Percentiles rank a stretch among this genome's conserved stretches.
Conservation (phyloP, 371 early-diverging fungal species). For the Quaeritorhiza haematococci region DNA sequence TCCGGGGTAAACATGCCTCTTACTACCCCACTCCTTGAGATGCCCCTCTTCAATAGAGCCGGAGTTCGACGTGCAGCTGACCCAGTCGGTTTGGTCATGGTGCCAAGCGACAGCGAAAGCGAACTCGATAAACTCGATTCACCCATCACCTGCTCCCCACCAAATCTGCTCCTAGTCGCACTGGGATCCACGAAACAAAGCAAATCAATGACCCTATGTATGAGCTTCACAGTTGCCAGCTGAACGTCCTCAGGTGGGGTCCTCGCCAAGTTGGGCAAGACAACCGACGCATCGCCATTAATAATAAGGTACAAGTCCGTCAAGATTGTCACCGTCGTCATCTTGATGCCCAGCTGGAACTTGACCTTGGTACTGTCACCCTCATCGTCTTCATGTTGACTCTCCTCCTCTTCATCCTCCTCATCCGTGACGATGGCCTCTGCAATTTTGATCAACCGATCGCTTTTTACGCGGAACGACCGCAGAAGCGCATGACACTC, state of each 20-base stretch:
- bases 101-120: slow-evolving; percentile 2
- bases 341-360: too few species aligned
- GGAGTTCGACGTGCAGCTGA: too few species aligned
- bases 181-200: not conserved
- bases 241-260: slow-evolving; percentile 12
- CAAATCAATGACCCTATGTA: slow-evolving; percentile 4
- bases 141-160: not conserved
- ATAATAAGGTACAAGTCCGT: too few species aligned
- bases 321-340: too few species aligned
- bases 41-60: not conserved
- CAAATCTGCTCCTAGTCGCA: not conserved
- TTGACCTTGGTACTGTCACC: too few species aligned
- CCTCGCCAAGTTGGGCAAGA: not conserved
- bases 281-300: slow-evolving; percentile 14
- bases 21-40: not conserved
- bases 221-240: not conserved
- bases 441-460: slow-evolving; percentile 7
- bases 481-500: too few species aligned
- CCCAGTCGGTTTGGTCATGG: not conserved
- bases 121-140: not conserved
- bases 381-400: too few species aligned
- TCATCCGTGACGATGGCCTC: slow-evolving; percentile 18
- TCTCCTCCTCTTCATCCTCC: not conserved
- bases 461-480: too few species aligned
- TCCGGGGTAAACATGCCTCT: too few species aligned